A percentile compares a stretch with the other conserved stretches of the same genome.
Evolutionary conservation across 2,329 filamentous ascomycete genomes (phyloP).

Genomic region (Cadophora malorum): DNA sequence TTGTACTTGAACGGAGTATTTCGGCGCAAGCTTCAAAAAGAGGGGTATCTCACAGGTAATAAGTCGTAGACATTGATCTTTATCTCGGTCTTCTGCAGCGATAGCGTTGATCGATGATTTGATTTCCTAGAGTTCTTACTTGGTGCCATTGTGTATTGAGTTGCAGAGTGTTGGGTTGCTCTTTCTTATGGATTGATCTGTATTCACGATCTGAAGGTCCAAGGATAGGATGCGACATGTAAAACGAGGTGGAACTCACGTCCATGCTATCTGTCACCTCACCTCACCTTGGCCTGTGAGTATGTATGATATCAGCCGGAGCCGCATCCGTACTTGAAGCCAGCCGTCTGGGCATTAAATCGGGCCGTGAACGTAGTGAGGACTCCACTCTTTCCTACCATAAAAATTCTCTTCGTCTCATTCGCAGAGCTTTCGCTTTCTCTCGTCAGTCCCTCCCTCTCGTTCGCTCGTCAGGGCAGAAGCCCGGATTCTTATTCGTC

Average conservation of each 20-base stretch:
- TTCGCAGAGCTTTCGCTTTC: constrained; percentile 6
- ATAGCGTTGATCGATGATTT: constrained; percentile 69
- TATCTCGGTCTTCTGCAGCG: constrained; percentile 75
- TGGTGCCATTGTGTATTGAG: constrained; percentile 32
- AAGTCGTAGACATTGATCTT: constrained; percentile 81
- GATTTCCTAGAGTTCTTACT: constrained; percentile 38
- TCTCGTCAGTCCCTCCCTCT: too few species aligned
- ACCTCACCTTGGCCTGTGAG: neutral
- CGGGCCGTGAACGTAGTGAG: neutral
- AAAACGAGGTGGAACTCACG: neutral
- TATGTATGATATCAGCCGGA: constrained; percentile 1
- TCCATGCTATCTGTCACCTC: neutral
- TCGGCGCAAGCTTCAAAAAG: neutral
- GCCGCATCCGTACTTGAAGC: neutral
- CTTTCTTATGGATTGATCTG: neutral
- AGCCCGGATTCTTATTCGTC: constrained; percentile 32
- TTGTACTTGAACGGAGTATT: neutral
- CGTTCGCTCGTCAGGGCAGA: constrained; percentile 14
- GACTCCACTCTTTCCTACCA: constrained; percentile 5
- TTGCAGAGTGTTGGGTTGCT: neutral
- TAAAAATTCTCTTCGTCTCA: constrained; percentile 8
- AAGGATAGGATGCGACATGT: neutral
- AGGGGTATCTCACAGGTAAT: constrained; percentile 61
- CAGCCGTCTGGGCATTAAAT: neutral
- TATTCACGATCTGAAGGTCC: neutral